A percentile compares a stretch with the other conserved stretches of the same genome.
These are phyloP conservation scores for Suhomyces kilbournensis DNA, from an alignment of 805 yeast genomes.

Conservation along the genomic window DNA sequence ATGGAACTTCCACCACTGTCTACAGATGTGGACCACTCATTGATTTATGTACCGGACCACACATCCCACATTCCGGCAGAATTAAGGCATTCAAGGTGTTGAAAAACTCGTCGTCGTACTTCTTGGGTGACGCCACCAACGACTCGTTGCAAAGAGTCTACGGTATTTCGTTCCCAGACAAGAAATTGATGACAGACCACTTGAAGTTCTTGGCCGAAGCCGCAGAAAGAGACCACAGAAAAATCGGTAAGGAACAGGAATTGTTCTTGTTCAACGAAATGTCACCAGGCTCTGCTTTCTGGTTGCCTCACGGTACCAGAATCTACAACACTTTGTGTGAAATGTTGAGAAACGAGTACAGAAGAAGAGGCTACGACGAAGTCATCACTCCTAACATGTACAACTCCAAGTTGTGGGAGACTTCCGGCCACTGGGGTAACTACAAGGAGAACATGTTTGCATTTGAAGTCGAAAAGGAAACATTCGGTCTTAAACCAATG, in stretches of 20 bases:
- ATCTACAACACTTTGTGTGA: slow-evolving; percentile 87
- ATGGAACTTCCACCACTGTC: slow-evolving; percentile 93
- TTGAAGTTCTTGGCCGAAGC: slow-evolving; percentile 94
- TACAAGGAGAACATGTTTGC: slow-evolving; percentile 97
- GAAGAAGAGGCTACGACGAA: slow-evolving; percentile 93
- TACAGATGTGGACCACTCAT: slow-evolving; percentile 97
- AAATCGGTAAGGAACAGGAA: slow-evolving; percentile 94
- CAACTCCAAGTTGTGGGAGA: slow-evolving; percentile 96
- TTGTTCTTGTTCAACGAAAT: slow-evolving; percentile 91
- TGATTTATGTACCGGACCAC: slow-evolving; percentile 97
- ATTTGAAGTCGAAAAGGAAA: slow-evolving; percentile 95
- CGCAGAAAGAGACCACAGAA: slow-evolving; percentile 92
- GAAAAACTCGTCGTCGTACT: slow-evolving; percentile 95
- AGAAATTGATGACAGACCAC: slow-evolving; percentile 92
- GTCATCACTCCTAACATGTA: slow-evolving; percentile 99
- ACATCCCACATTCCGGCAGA: slow-evolving; percentile 94
- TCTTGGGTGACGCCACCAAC: slow-evolving; percentile 86
- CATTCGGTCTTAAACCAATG: slow-evolving; percentile 92
- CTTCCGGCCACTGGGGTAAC: slow-evolving; percentile 98
- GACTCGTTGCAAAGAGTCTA: slow-evolving; percentile 96
- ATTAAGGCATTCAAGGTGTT: slow-evolving; percentile 91
- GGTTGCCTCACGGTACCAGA: slow-evolving; percentile 99
- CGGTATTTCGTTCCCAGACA: slow-evolving; percentile 98
- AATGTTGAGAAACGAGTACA: slow-evolving; percentile 78
- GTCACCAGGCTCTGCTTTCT: slow-evolving; percentile 97